These are phyloP conservation scores for Beauveria medogensis DNA, from an alignment of 2,329 filamentous ascomycete species.

Conservation along the genomic window DNA sequence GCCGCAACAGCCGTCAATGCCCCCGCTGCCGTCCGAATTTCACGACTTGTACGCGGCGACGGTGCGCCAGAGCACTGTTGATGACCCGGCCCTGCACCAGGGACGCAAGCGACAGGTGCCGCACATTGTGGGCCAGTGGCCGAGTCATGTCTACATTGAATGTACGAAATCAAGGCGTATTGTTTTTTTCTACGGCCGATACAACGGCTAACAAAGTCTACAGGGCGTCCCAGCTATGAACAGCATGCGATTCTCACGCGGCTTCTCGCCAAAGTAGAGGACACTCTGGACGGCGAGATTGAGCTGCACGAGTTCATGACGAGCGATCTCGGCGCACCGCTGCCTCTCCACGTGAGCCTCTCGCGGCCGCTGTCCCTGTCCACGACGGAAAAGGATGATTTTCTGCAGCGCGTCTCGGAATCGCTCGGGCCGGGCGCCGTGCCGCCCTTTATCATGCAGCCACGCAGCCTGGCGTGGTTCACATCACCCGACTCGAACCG, in stretches of 20 bases:
- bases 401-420: constrained; percentile 48
- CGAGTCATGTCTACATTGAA: constrained; percentile 85
- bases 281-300: constrained; percentile 23
- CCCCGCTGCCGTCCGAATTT: constrained; percentile 72
- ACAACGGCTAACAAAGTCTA: constrained; percentile 14
- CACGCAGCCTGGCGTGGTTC: constrained; percentile 38
- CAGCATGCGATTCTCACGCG: constrained; percentile 40
- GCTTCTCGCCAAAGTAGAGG: constrained; percentile 32
- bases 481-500: constrained; percentile 53
- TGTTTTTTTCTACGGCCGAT: background rate
- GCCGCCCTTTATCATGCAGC: constrained; percentile 30
- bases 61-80: constrained; percentile 65
- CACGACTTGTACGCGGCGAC: constrained; percentile 84
- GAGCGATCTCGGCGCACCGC: constrained; percentile 67
- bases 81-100: constrained; percentile 78
- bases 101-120: constrained; percentile 76
- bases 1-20: constrained; percentile 25
- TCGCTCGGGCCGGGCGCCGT: constrained; percentile 26
- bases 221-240: constrained; percentile 46
- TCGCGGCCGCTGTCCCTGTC: constrained; percentile 71
- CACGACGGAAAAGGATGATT: constrained; percentile 63
- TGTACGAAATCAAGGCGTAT: constrained; percentile 48
- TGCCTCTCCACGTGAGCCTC: constrained; percentile 85
- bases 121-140: constrained; percentile 86
- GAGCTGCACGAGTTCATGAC: constrained; percentile 60